These are phyloP conservation scores for Penicillium dipodomyicola DNA, from an alignment of 495 filamentous ascomycete genomes.

Conservation along the genomic window DNA sequence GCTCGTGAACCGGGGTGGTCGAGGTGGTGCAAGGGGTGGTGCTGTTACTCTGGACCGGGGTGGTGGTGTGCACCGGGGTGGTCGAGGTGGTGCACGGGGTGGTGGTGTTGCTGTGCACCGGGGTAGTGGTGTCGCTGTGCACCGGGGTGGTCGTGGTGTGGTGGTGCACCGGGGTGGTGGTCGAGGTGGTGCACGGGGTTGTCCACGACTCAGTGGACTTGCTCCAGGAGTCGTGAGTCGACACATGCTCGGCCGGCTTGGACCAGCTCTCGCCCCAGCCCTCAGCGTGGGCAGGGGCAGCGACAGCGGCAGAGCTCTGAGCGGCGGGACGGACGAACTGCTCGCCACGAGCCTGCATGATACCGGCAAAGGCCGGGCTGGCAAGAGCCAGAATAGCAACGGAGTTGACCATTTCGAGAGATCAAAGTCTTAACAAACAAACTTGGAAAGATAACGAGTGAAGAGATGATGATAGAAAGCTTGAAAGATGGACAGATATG, in stretches of 20 bases:
- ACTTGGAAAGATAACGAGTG: conserved; percentile 39
- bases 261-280: conserved; percentile 15
- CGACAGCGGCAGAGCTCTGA: conserved; percentile 7
- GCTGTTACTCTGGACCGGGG: conserved; percentile 4
- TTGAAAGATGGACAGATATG: conserved; percentile 7
- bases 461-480: conserved; percentile 25
- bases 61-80: neutral
- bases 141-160: conserved; percentile 8
- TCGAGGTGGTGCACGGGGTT: conserved; percentile 13
- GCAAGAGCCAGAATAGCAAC: conserved; percentile 43
- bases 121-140: conserved; percentile 5
- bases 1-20: neutral
- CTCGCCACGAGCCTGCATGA: conserved; percentile 34
- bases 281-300: conserved; percentile 5
- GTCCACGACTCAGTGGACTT: conserved; percentile 5
- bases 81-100: neutral
- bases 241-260: conserved; percentile 10
- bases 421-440: conserved; percentile 20
- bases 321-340: conserved; percentile 14
- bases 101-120: neutral
- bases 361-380: conserved; percentile 42
- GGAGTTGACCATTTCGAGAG: conserved; percentile 43
- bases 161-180: conserved; percentile 2
- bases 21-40: neutral
- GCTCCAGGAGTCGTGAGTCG: neutral